Evolutionary conservation across 2,329 filamentous ascomycete species (phyloP).

Genomic region (Arthroderma sp.): DNA sequence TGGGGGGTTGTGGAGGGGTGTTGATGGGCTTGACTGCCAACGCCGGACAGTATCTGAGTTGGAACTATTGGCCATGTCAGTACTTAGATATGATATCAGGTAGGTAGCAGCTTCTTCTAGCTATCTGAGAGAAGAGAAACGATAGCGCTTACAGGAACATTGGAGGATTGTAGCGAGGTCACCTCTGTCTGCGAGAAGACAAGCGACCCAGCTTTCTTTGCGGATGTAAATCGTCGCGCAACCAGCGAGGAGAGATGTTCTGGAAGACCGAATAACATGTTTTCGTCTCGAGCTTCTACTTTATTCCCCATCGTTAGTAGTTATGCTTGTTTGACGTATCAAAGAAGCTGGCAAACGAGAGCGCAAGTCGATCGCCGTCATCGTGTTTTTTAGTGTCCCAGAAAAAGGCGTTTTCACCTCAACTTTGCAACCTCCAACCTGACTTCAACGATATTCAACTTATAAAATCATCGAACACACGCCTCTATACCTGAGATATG

Average conservation of each 20-base stretch:
- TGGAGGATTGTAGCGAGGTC: constrained; percentile 24
- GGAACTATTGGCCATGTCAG: constrained; percentile 26
- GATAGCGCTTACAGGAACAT: constrained; percentile 24
- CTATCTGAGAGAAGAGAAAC: not conserved
- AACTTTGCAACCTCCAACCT: not conserved
- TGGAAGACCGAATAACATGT: constrained; percentile 28
- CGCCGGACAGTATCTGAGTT: constrained; percentile 39
- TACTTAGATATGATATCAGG: not conserved
- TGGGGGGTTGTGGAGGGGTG: constrained; percentile 13
- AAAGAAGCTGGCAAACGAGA: not conserved
- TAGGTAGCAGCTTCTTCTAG: not conserved
- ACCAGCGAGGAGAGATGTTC: constrained; percentile 29
- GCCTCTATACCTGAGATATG: not conserved
- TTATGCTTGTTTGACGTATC: not conserved
- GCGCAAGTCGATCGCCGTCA: not conserved
- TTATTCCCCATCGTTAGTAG: not conserved
- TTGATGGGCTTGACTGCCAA: constrained; percentile 33
- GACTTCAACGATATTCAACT: not conserved
- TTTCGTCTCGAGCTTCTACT: not conserved
- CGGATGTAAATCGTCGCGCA: constrained; percentile 24
- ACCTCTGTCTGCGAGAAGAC: constrained; percentile 32
- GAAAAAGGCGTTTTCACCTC: not conserved
- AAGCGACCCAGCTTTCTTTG: constrained; percentile 28
- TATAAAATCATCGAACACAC: not conserved
- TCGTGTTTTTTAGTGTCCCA: not conserved